A percentile compares a stretch with the other conserved stretches of the same genome.
These are phyloP conservation scores for Kodamaea anthophila DNA, from an alignment of 1,139 yeast genomes.

Conservation along the genomic window DNA sequence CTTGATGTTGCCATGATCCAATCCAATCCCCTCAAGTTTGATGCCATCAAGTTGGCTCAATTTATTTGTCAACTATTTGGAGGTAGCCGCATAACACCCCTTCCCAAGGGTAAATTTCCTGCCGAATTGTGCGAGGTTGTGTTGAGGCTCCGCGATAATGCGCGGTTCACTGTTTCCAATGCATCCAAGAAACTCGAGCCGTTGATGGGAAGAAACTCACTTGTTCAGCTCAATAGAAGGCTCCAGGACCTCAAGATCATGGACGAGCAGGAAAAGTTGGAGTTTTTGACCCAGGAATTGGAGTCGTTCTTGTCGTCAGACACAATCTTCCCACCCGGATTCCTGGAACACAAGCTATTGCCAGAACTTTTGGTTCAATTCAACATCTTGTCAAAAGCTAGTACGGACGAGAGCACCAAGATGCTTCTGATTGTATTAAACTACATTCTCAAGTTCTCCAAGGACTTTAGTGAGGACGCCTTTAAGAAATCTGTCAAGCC, in stretches of 20 bases:
- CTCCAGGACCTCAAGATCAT: conserved; percentile 50
- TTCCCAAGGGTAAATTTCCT: conserved; percentile 5
- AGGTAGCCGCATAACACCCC: conserved; percentile 8
- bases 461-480: conserved; percentile 29
- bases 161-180: conserved; percentile 7
- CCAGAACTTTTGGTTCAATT: conserved; percentile 54
- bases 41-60: conserved; percentile 58
- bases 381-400: conserved; percentile 20
- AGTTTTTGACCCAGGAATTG: conserved; percentile 44
- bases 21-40: conserved; percentile 42
- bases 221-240: conserved; percentile 44
- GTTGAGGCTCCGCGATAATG: conserved; percentile 7
- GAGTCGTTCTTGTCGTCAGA: conserved; percentile 19
- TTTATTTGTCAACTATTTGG: conserved; percentile 44
- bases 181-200: conserved; percentile 27
- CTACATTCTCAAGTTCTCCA: conserved; percentile 41
- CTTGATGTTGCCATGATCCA: conserved; percentile 26
- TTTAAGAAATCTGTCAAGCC: conserved; percentile 54
- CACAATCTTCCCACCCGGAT: conserved; percentile 49
- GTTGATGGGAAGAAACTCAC: conserved; percentile 21
- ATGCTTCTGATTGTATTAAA: conserved; percentile 38
- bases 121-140: conserved; percentile 9
- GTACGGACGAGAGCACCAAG: conserved; percentile 31
- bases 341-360: conserved; percentile 55
- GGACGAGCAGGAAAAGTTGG: conserved; percentile 44